Evolutionary conservation across 2,329 filamentous ascomycete species (phyloP).

Genomic region (Colletotrichum sp.): DNA sequence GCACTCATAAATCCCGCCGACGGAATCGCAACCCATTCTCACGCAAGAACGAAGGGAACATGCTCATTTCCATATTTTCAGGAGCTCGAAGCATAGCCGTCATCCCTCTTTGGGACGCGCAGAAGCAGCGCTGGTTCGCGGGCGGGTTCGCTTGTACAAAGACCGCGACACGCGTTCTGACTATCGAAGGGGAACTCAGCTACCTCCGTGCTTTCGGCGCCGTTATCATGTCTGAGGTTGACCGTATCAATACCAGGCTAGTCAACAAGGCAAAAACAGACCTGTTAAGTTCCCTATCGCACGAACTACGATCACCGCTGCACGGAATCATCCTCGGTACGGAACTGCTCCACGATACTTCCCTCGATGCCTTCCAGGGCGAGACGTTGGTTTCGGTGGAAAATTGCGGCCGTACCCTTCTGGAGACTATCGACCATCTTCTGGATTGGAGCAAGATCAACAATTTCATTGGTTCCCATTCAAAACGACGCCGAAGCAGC

Average conservation of each 20-base stretch:
- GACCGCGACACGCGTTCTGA: conserved; percentile 46
- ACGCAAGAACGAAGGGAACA: conserved; percentile 28
- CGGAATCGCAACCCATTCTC: background rate
- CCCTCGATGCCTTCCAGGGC: conserved; percentile 45
- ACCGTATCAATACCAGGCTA: conserved; percentile 41
- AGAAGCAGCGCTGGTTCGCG: conserved; percentile 52
- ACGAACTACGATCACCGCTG: conserved; percentile 65
- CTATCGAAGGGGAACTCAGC: conserved; percentile 51
- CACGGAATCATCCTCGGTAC: conserved; percentile 63
- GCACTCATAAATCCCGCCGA: background rate
- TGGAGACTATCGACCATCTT: conserved; percentile 55
- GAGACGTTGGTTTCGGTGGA: conserved; percentile 49
- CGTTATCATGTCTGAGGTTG: conserved; percentile 61
- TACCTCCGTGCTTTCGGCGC: conserved; percentile 57
- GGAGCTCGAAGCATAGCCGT: conserved; percentile 50
- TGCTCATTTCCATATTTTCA: conserved; percentile 41
- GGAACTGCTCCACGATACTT: conserved; percentile 57
- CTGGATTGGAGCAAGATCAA: conserved; percentile 49
- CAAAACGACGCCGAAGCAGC: background rate
- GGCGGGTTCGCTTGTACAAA: conserved; percentile 55
- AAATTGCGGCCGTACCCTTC: conserved; percentile 47
- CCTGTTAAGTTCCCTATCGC: conserved; percentile 64
- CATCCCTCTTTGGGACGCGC: conserved; percentile 52
- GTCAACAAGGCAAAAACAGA: conserved; percentile 58
- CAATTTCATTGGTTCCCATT: conserved; percentile 24